Base-by-base conservation (phyloP, 495 filamentous ascomycete species). In the Annulohypoxylon moriforme region DNA sequence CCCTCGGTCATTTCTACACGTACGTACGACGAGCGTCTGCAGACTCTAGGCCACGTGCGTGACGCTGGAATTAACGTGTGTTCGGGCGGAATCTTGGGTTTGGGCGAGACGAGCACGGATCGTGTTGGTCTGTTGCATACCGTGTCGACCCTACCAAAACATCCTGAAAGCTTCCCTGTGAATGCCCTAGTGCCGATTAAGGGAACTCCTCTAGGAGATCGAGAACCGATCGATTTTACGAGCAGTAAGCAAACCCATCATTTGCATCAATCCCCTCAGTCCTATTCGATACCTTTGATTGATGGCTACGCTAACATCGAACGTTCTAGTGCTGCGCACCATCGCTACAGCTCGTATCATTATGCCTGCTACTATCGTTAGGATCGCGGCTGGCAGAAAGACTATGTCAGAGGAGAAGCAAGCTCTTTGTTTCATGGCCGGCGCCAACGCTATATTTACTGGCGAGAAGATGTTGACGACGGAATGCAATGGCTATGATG, bases 391-490 rank as follows among this genome's bases (percentile, higher is more conserved):
- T 2, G 93, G 93, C 14, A 80, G 93, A 42, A 93, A 90, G 72
- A 90, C 90, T 0, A 85, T 96, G 80, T 82, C 84, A 16, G 93
- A 96, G 81, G 92, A 93, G 78, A 89, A 95, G 81, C 93, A 96
- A 80, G 87, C 91, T 20, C 77, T 93, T 66, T 95, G 93, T 75
- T 96, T 95, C 78, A 87, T 90, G 85, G 92, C 93, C 0, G 93
- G 93, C 25, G 93, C 93, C 0, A 96, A 96, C 76, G 93, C 93
- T 11, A 87, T 96, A 7, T 96, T 96, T 78, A 96, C 93, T 0
- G 93, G 93, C 18, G 93, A 96, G 82, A 94, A 93, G 85, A 95
- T 96, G 93, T 75, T 95, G 82, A 96, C 93, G 16, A 95, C 93
- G 0, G 91, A 91, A 61, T 94, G 92, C 76, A 94, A 90, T 68